Conservation (phyloP, 202 grass and related monocot genomes). For the Schoenoplectus tabernaemontani region DNA sequence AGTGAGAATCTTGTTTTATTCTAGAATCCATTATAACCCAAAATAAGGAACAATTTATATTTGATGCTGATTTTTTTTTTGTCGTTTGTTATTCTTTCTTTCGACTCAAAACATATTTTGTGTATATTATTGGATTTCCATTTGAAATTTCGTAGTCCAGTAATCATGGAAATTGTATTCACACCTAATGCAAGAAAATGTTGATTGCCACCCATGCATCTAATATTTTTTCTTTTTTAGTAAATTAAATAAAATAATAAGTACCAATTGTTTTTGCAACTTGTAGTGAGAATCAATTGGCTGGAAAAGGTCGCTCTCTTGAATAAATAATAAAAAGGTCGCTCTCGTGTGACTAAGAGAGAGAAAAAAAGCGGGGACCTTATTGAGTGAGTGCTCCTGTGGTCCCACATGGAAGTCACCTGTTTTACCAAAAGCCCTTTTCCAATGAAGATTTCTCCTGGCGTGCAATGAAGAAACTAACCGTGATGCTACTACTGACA, state of each 20-base stretch:
- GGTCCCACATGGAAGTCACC: not conserved
- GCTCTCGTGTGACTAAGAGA: not conserved
- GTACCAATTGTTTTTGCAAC: not conserved
- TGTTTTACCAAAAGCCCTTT: not conserved
- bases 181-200: not conserved
- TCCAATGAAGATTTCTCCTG: not conserved
- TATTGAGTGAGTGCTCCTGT: not conserved
- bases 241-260: not conserved
- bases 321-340: not conserved
- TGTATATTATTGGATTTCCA: not conserved
- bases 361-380: conserved; percentile 11
- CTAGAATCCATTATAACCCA: not conserved
- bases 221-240: not conserved
- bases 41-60: not conserved
- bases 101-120: not conserved
- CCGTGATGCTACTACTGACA: not conserved
- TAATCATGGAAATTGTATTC: not conserved
- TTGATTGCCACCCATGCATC: not conserved
- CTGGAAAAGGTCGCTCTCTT: conserved; percentile 1
- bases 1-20: not conserved
- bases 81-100: not conserved
- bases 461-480: not conserved
- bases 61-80: not conserved
- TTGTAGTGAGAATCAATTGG: conserved; percentile 1
- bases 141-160: not conserved